Conservation (phyloP, 2,329 filamentous ascomycete genomes). For the Botrytis medusae region DNA sequence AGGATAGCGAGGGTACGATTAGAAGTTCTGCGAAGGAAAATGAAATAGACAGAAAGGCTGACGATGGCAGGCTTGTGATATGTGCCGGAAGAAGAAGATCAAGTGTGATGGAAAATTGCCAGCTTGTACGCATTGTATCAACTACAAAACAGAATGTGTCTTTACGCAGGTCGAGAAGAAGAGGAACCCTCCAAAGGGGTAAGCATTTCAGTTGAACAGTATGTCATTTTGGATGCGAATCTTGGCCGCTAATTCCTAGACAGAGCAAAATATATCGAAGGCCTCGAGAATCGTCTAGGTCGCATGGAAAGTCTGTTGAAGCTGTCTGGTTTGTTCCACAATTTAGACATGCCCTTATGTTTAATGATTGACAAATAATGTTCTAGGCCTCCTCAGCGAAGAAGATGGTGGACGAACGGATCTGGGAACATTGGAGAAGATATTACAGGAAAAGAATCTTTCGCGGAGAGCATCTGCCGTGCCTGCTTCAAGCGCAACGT, state of each 20-base stretch:
- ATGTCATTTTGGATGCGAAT: slow-evolving; percentile 29
- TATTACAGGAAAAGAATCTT: slow-evolving; percentile 56
- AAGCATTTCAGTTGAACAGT: slow-evolving; percentile 38
- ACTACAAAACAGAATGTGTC: slow-evolving; percentile 96
- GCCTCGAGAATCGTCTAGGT: slow-evolving; percentile 88
- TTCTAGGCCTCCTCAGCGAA: slow-evolving; percentile 72
- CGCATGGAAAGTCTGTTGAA: slow-evolving; percentile 92
- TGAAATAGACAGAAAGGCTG: slow-evolving; percentile 20
- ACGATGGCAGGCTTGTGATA: slow-evolving; percentile 54
- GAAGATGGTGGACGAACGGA: slow-evolving; percentile 85
- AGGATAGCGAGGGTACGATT: slow-evolving; percentile 61
- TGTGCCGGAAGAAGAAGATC: slow-evolving; percentile 94
- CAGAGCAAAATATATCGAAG: slow-evolving; percentile 97
- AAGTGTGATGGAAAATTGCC: slow-evolving; percentile 97
- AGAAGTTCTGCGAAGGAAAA: slow-evolving; percentile 14
- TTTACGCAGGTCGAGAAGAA: slow-evolving; percentile 99
- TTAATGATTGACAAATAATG: slow-evolving; percentile 27
- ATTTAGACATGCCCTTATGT: background rate
- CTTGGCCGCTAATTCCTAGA: slow-evolving; percentile 33
- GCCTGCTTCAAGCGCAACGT: slow-evolving; percentile 35
- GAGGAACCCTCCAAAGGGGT: slow-evolving; percentile 95
- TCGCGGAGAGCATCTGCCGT: slow-evolving; percentile 36
- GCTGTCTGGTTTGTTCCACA: slow-evolving; percentile 62
- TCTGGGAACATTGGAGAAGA: slow-evolving; percentile 82
- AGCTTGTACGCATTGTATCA: slow-evolving; percentile 91